Evolutionary conservation across 202 grass and related monocot species (phyloP).

Genomic region (Carex sylvatica): DNA sequence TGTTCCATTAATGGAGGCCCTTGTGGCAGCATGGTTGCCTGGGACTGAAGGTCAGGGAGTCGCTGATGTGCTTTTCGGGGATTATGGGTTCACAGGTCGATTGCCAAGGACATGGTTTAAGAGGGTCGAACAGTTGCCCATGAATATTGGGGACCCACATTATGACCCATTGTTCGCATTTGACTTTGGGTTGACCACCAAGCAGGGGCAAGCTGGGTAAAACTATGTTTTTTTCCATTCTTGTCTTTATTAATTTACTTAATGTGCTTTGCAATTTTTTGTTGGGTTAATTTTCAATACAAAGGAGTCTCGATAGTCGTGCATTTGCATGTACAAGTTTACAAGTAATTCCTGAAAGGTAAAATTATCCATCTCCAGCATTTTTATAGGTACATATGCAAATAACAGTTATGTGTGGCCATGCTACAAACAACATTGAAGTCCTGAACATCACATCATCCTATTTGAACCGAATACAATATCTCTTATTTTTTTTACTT

Average conservation of each 20-base stretch:
- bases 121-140: slow-evolving; percentile 74
- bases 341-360: not conserved
- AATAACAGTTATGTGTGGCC: slow-evolving; percentile 2
- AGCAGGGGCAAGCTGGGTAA: slow-evolving; percentile 55
- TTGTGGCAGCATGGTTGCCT: slow-evolving; percentile 91
- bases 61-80: slow-evolving; percentile 78
- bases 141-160: slow-evolving; percentile 69
- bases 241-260: not conserved
- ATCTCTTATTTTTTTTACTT: not conserved
- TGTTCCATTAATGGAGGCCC: slow-evolving; percentile 66
- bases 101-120: slow-evolving; percentile 79
- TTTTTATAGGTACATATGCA: not conserved
- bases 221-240: not conserved
- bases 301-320: not conserved
- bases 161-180: slow-evolving; percentile 90
- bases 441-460: not conserved
- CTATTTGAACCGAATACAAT: not conserved
- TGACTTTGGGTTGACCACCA: slow-evolving; percentile 65
- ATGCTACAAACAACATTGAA: not conserved
- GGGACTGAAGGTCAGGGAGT: slow-evolving; percentile 85
- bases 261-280: not conserved
- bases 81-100: slow-evolving; percentile 75
- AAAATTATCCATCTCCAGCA: not conserved
- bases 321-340: not conserved
- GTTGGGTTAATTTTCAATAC: not conserved